Evolutionary conservation across 768 basidiomycete genomes (phyloP), one percentile per base, ranked within the genome.

Genomic region (Cystobasidium onofrii): DNA sequence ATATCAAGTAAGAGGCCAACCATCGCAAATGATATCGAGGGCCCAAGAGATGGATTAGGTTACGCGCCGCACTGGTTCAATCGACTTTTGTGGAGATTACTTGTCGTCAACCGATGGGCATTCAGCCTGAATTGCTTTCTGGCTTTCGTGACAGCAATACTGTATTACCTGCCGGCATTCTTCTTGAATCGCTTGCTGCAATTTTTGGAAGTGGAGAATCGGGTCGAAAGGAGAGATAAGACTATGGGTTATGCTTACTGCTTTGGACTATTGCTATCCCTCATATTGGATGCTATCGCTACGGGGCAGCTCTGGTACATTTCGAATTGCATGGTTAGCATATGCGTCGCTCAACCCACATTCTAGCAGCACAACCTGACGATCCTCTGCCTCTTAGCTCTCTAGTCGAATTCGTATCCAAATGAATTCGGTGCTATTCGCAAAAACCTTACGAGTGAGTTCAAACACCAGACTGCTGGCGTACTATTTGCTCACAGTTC

Each of bases 341-440:
- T 17, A n/a, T n/a, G n/a, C n/a, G n/a, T n/a, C n/a, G n/a, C n/a
- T n/a, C n/a, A n/a, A n/a, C n/a, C n/a, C n/a, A n/a, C n/a, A n/a
- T n/a, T n/a, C n/a, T n/a, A n/a, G n/a, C n/a, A n/a, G n/a, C n/a
- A n/a, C n/a, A n/a, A n/a, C n/a, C n/a, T n/a, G n/a, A n/a, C n/a
- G n/a, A n/a, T n/a, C n/a, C n/a, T n/a, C n/a, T n/a, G n/a, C n/a
- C n/a, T n/a, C n/a, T n/a, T 44, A 74, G 63, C 71, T 79, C 1
- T 55, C 78, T 23, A 75, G 74, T 6, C 60, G 74, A 1, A 76
- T 78, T 20, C 75, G 78, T 1, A 73, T 76, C 9, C 76, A 79
- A 69, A 75, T 79, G 70, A 79, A 79, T 64, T 65, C 77, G 33
- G 69, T 78, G n/a, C 46, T 79, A 34, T 79, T 79, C 41, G 72